phyloP scores from a whole-genome alignment of 768 basidiomycete species.

The Pisolithus marmoratus region DNA sequence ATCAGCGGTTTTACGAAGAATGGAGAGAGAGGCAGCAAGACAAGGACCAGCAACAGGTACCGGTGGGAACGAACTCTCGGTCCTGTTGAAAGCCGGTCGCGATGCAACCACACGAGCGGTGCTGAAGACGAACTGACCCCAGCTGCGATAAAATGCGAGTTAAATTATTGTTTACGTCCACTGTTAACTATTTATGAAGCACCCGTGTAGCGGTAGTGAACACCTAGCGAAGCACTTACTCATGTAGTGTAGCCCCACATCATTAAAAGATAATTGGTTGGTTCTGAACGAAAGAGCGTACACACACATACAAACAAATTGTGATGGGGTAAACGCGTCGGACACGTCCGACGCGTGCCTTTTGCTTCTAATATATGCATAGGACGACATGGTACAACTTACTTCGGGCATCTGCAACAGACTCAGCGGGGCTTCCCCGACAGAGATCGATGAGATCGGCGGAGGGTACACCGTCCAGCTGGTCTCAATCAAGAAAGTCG shows the following conservation, averaged over 20 bases:
- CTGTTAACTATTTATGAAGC: too few relatives aligned
- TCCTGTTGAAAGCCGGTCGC: constrained; percentile 81
- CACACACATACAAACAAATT: too few relatives aligned
- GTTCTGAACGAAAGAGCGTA: too few relatives aligned
- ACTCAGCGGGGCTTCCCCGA: constrained; percentile 36
- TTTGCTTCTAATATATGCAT: neutral
- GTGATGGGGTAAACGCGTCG: too few relatives aligned
- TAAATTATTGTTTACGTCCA: neutral
- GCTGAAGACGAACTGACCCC: constrained; percentile 29
- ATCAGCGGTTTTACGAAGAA: constrained; percentile 47
- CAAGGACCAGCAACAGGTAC: constrained; percentile 70
- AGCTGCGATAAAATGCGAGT: neutral
- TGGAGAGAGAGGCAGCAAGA: constrained; percentile 37
- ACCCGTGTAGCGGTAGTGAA: too few relatives aligned
- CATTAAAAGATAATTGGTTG: too few relatives aligned
- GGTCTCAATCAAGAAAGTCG: constrained; percentile 78
- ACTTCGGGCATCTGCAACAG: constrained; percentile 51
- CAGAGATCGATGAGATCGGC: constrained; percentile 25
- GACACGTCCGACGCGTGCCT: neutral
- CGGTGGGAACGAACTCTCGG: constrained; percentile 80
- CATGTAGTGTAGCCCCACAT: too few relatives aligned
- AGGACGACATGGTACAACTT: constrained; percentile 44
- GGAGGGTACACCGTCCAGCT: constrained; percentile 61
- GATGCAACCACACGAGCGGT: constrained; percentile 75
- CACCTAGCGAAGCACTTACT: too few relatives aligned